A percentile compares a stretch with the other conserved stretches of the same genome.
These are phyloP conservation scores for Pestalotiopsis fici DNA, from an alignment of 2,329 filamentous ascomycete genomes.

Conservation along the genomic window DNA sequence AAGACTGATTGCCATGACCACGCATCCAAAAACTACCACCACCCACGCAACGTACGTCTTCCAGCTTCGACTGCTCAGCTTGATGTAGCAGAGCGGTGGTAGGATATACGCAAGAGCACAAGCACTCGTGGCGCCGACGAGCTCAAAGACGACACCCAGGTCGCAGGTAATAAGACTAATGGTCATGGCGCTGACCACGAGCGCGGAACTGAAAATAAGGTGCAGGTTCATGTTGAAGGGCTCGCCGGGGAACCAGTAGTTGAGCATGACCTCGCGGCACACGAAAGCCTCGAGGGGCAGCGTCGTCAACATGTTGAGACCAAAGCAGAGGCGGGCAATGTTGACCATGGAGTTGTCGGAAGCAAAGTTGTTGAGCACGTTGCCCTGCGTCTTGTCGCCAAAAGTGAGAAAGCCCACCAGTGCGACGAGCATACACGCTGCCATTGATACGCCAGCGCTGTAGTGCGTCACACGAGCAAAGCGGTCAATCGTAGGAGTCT, in stretches of 20 bases:
- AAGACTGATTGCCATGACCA: conserved; percentile 81
- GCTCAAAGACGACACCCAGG: conserved; percentile 89
- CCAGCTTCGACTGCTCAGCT: conserved; percentile 77
- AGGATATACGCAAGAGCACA: conserved; percentile 94
- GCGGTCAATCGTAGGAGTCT: conserved; percentile 92
- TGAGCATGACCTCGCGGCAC: conserved; percentile 93
- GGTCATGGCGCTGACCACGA: conserved; percentile 78
- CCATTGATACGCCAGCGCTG: conserved; percentile 84
- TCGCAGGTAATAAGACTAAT: conserved; percentile 88
- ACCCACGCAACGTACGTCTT: conserved; percentile 72
- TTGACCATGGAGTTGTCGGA: conserved; percentile 91
- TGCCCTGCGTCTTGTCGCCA: conserved; percentile 87
- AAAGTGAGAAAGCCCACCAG: conserved; percentile 90
- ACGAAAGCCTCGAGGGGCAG: conserved; percentile 96
- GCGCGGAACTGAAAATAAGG: conserved; percentile 78
- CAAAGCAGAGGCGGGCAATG: conserved; percentile 90
- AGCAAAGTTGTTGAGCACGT: conserved; percentile 97
- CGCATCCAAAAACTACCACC: conserved; percentile 75
- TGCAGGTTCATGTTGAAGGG: conserved; percentile 84
- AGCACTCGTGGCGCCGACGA: conserved; percentile 93
- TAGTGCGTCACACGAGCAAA: conserved; percentile 93
- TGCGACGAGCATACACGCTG: conserved; percentile 89
- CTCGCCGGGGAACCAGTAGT: conserved; percentile 70
- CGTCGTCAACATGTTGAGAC: conserved; percentile 98
- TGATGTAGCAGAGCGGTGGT: conserved; percentile 93